These are phyloP conservation scores for Hanseniaspora lindneri DNA, from an alignment of 805 yeast genomes.

Conservation along the genomic window DNA sequence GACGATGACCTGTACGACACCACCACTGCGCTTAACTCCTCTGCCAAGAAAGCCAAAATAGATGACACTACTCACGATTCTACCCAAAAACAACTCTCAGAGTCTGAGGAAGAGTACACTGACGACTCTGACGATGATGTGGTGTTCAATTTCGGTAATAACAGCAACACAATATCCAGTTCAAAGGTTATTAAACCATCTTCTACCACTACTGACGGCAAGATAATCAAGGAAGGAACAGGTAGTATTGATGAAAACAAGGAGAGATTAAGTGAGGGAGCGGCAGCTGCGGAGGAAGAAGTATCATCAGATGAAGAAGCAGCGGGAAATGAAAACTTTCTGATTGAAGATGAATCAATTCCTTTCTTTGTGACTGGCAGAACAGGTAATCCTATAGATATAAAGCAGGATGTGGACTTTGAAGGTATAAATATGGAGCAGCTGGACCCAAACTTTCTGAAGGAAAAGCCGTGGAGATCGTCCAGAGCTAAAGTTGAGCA, in stretches of 20 bases:
- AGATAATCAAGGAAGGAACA: background rate
- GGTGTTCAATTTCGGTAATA: constrained; percentile 10
- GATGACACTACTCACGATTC: background rate
- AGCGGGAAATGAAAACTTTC: background rate
- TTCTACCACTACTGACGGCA: background rate
- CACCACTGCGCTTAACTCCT: background rate
- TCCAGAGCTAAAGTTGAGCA: constrained; percentile 94
- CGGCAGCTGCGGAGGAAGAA: constrained; percentile 4
- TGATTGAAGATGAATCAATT: constrained; percentile 14
- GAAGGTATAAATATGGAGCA: constrained; percentile 78
- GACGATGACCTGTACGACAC: constrained; percentile 12
- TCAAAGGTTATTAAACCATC: background rate
- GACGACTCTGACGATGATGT: constrained; percentile 15
- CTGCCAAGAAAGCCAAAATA: constrained; percentile 5
- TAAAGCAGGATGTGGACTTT: constrained; percentile 29
- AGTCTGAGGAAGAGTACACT: constrained; percentile 9
- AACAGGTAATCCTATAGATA: constrained; percentile 24
- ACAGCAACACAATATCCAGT: constrained; percentile 9
- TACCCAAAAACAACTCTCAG: background rate
- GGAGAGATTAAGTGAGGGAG: background rate
- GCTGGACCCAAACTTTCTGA: constrained; percentile 64
- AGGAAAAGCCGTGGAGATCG: constrained; percentile 95
- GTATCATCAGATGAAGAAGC: constrained; percentile 8
- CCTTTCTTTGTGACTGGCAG: constrained; percentile 11
- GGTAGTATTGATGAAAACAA: background rate